A percentile compares a stretch with the other conserved stretches of the same genome.
phyloP scores from a whole-genome alignment of 1,139 yeast species.

The Pichia cactophila region DNA sequence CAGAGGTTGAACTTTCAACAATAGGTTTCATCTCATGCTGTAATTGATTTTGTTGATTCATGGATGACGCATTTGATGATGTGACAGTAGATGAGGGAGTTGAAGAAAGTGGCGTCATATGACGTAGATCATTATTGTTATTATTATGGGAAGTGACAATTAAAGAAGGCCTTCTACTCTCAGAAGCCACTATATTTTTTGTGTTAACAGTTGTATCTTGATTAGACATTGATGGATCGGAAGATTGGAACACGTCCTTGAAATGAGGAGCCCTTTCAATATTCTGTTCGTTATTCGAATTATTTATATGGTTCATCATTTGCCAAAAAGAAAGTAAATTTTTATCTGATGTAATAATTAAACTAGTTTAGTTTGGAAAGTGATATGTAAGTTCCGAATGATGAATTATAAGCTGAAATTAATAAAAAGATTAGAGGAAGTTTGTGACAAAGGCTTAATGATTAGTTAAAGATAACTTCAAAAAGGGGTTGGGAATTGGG shows the following conservation, averaged over 20 bases:
- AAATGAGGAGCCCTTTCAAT: conserved; percentile 25
- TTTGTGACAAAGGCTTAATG: no score
- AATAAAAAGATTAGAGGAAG: no score
- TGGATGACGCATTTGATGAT: neutral
- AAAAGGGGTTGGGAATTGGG: neutral
- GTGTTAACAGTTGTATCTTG: conserved; percentile 6
- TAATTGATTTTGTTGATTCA: conserved; percentile 1
- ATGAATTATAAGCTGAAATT: neutral
- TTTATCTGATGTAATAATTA: no score
- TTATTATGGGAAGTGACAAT: conserved; percentile 12
- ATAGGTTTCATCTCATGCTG: neutral
- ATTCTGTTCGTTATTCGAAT: conserved; percentile 24
- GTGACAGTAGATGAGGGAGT: neutral
- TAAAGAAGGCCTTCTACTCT: conserved; percentile 25
- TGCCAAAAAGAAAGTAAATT: neutral
- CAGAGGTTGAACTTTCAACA: neutral
- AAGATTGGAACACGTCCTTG: conserved; percentile 20
- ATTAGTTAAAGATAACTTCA: no score
- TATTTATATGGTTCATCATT: conserved; percentile 26
- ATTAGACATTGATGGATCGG: conserved; percentile 8
- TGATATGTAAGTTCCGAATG: neutral
- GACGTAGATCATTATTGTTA: neutral
- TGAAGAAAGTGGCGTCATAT: neutral
- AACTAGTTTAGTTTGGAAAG: neutral
- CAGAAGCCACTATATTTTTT: conserved; percentile 18